phyloP scores from a whole-genome alignment of 2,329 filamentous ascomycete species.

The Apiospora marii region DNA sequence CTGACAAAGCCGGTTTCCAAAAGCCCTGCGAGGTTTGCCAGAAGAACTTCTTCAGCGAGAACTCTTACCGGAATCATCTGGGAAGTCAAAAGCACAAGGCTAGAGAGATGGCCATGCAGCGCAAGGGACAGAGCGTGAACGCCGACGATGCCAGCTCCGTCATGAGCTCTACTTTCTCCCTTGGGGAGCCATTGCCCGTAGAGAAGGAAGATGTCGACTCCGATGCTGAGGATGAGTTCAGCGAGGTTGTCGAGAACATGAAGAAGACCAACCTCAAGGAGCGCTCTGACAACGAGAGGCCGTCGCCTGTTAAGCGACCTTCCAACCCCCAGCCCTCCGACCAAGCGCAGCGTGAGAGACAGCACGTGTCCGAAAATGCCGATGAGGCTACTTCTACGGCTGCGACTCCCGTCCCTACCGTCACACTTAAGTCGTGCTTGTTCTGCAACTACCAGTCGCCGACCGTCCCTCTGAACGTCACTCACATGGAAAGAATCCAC shows the following conservation, averaged over 20 bases:
- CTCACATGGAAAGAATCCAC: conserved; percentile 92
- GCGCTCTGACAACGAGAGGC: conserved; percentile 40
- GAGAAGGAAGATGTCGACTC: conserved; percentile 62
- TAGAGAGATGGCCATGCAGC: conserved; percentile 61
- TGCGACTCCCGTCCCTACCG: conserved; percentile 47
- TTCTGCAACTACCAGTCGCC: conserved; percentile 93
- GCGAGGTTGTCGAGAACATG: conserved; percentile 78
- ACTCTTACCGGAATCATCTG: conserved; percentile 92
- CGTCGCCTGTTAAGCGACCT: conserved; percentile 62
- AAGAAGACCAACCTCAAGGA: conserved; percentile 64
- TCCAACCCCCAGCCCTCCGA: conserved; percentile 57
- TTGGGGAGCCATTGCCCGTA: conserved; percentile 76
- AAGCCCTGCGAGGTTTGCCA: conserved; percentile 82
- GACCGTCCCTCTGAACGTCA: conserved; percentile 75
- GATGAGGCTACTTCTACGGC: conserved; percentile 52
- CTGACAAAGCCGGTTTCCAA: conserved; percentile 88
- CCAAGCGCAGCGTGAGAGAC: conserved; percentile 52
- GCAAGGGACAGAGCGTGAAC: conserved; percentile 47
- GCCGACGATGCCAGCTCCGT: conserved; percentile 81
- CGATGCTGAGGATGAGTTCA: conserved; percentile 78
- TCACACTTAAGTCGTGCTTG: conserved; percentile 70
- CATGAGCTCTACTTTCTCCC: conserved; percentile 88
- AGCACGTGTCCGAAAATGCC: conserved; percentile 47
- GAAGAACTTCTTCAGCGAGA: conserved; percentile 96
- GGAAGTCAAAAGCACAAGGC: conserved; percentile 88